Evolutionary conservation across 176 grass and related monocot species (phyloP).

Genomic region (Juncus effusus): DNA sequence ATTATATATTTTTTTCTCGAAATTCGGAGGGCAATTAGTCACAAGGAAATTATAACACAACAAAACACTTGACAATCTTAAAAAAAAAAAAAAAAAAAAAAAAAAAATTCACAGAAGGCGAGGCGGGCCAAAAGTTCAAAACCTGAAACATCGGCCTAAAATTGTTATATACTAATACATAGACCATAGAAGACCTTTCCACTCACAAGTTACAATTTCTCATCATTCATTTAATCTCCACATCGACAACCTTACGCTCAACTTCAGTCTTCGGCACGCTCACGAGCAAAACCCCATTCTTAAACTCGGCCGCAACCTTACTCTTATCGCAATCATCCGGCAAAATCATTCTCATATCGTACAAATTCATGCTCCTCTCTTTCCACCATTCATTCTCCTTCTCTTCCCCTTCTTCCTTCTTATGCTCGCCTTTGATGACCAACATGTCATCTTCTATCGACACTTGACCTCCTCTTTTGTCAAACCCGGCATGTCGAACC

Average conservation of each 20-base stretch:
- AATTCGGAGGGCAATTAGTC: too few relatives aligned
- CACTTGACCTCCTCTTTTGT: conserved; percentile 21
- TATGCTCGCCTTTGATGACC: conserved; percentile 26
- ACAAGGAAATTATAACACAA: too few relatives aligned
- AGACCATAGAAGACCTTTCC: too few relatives aligned
- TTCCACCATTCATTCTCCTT: conserved; percentile 1
- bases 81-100: too few relatives aligned
- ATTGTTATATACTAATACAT: too few relatives aligned
- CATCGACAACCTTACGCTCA: conserved; percentile 20
- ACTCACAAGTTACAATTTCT: background rate
- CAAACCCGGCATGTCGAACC: conserved; percentile 29
- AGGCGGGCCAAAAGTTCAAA: too few relatives aligned
- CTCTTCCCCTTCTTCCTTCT: conserved; percentile 18
- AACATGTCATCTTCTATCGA: conserved; percentile 22
- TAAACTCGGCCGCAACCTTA: conserved; percentile 22
- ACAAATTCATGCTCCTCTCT: background rate
- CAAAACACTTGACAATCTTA: too few relatives aligned
- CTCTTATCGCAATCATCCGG: conserved; percentile 29
- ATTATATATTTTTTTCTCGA: too few relatives aligned
- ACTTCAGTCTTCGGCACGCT: conserved; percentile 21
- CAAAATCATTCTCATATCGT: conserved; percentile 29
- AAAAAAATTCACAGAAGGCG: too few relatives aligned
- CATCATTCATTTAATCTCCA: conserved; percentile 23
- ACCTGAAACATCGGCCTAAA: too few relatives aligned
- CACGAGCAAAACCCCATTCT: conserved; percentile 30